These are phyloP conservation scores for Trichocladium antarcticum DNA, from an alignment of 495 filamentous ascomycete genomes.

Conservation along the genomic window DNA sequence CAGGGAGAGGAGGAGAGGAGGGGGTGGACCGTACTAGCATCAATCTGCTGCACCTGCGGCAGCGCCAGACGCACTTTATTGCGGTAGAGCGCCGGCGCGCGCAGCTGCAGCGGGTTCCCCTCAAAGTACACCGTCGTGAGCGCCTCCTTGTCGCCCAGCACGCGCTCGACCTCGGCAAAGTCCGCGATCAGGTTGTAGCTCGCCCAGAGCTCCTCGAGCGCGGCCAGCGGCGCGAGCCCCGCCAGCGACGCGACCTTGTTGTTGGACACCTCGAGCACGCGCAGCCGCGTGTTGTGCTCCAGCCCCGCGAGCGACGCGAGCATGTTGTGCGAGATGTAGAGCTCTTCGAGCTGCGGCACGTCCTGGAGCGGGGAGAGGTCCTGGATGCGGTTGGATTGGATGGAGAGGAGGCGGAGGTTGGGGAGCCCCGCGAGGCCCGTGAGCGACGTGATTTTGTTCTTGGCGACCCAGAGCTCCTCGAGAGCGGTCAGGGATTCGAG, in stretches of 20 bases:
- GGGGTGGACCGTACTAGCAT: conserved; percentile 79
- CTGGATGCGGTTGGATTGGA: conserved; percentile 93
- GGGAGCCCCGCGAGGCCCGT: conserved; percentile 57
- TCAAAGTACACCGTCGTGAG: conserved; percentile 95
- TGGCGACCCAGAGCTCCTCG: conserved; percentile 90
- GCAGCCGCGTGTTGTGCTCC: conserved; percentile 56
- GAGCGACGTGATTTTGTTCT: conserved; percentile 91
- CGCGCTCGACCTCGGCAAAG: conserved; percentile 74
- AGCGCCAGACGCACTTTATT: conserved; percentile 85
- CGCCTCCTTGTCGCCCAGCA: conserved; percentile 64
- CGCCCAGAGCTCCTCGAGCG: conserved; percentile 88
- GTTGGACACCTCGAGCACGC: conserved; percentile 78
- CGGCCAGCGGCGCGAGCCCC: conserved; percentile 53
- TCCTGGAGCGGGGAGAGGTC: conserved; percentile 60
- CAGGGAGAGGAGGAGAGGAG: not conserved
- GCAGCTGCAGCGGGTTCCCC: conserved; percentile 79
- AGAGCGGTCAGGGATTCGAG: conserved; percentile 63
- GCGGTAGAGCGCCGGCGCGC: conserved; percentile 65
- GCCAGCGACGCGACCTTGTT: conserved; percentile 70
- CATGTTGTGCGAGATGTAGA: conserved; percentile 98
- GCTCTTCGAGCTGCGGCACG: conserved; percentile 75
- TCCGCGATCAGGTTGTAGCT: conserved; percentile 72
- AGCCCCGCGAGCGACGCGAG: conserved; percentile 67
- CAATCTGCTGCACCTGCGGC: conserved; percentile 82
- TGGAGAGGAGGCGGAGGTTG: conserved; percentile 80